Base-by-base conservation (phyloP, 2,329 filamentous ascomycete species). In the Septoria petroselini region DNA sequence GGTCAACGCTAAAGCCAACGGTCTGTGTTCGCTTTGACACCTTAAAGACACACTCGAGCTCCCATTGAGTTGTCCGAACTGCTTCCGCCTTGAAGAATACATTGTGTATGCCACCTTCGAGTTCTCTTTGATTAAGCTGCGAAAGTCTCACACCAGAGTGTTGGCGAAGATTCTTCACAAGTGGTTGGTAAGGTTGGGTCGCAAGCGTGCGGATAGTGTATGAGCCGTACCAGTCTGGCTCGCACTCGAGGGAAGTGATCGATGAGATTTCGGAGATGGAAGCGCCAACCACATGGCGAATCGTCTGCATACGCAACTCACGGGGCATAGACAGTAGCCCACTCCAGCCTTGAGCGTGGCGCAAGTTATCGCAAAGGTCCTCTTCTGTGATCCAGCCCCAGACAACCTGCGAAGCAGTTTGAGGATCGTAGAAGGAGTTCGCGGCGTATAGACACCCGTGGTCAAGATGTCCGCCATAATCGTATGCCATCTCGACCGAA, bases 351-450 rank as follows among this genome's bases (percentile, higher is more conserved):
- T 78, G 74, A 1, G 63, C 58, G 48, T 73, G 66, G 3, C 74
- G 70, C 11, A 71, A 55, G 2, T 63, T 54, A 48, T 76, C 65
- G 1, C 73, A 68, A 3, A 78, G 55, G 43, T 77, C 73, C 9
- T 79, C 76, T 55, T 79, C 76, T 1, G 69, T 72, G 29, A 79
- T 65, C 76, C 76, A 79, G 3, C 75, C 75, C 61, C 70, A 77
- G 1, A 74, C 66, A 3, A 78, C 66, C 8, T 70, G 66, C 33
- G 66, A 65, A 0, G 65, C 59, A 0, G 72, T 70, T 3, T 68
- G 57, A 0, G 74, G 72, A 38, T 79, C 73, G 53, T 66, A 69
- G 54, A 76, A 78, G 0, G 73, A 72, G 47, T 74, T 77, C 3
- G 73, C 72, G 0, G 76, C 76, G 43, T 79, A 78, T 11, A 73